phyloP scores from a whole-genome alignment of 352 stramenopile genomes.

The Phytophthora tubulina region DNA sequence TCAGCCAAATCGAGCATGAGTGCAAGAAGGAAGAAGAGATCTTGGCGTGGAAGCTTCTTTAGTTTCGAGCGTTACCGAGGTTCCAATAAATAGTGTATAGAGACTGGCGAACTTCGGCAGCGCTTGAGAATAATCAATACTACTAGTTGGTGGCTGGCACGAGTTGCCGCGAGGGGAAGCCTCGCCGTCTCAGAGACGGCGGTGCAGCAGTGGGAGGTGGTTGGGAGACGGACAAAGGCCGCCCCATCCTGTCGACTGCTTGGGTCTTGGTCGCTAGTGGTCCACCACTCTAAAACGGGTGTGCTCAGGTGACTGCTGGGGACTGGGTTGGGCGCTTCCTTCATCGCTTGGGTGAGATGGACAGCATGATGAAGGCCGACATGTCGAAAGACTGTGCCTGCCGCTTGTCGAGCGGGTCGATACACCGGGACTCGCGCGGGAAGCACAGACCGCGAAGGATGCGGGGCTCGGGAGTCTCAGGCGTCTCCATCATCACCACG shows the following conservation, averaged over 20 bases:
- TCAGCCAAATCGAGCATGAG: constrained; percentile 15
- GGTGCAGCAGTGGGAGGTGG: not conserved
- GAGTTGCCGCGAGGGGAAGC: not conserved
- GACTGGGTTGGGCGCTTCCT: constrained; percentile 8
- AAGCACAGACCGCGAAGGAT: constrained; percentile 42
- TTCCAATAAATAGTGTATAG: constrained; percentile 46
- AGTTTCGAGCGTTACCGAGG: constrained; percentile 18
- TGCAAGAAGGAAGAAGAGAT: not conserved
- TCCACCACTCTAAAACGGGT: constrained; percentile 21
- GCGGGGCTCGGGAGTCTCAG: constrained; percentile 42
- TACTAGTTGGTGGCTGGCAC: constrained; percentile 6
- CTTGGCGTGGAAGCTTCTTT: constrained; percentile 25
- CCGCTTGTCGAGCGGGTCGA: constrained; percentile 51
- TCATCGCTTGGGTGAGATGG: constrained; percentile 43
- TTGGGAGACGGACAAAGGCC: not conserved
- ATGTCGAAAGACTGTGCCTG: constrained; percentile 52
- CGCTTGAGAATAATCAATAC: constrained; percentile 34
- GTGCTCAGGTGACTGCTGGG: not conserved
- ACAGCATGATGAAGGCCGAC: constrained; percentile 57
- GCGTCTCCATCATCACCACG: constrained; percentile 25
- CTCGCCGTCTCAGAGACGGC: not conserved
- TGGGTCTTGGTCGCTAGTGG: constrained; percentile 5
- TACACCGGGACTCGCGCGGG: constrained; percentile 35
- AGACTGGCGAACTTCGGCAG: constrained; percentile 21
- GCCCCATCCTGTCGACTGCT: not conserved